Conservation (phyloP, 441 rosid species). For the Euphorbia schlechtendalii region DNA sequence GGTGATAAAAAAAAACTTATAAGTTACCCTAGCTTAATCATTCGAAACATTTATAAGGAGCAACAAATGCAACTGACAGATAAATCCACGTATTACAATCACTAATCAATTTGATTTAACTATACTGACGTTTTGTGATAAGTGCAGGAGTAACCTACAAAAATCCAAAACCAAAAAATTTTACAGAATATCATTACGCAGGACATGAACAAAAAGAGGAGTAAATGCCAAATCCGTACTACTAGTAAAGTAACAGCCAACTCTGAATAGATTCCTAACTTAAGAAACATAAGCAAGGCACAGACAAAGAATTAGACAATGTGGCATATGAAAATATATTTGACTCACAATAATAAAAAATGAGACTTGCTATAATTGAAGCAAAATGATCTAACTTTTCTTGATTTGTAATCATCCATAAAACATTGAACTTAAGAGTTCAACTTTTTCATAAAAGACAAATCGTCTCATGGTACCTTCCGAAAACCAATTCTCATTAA, state of each 20-base stretch:
- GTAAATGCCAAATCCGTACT: neutral
- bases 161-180: no score
- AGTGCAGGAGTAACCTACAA: neutral
- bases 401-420: neutral
- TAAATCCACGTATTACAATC: neutral
- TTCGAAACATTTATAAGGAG: no score
- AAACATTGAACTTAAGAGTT: neutral
- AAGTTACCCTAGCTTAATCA: neutral
- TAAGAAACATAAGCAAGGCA: neutral
- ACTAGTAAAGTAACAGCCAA: neutral
- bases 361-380: no score
- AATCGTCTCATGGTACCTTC: neutral
- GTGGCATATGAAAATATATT: neutral
- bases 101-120: neutral
- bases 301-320: neutral
- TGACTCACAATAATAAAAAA: neutral
- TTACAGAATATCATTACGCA: no score
- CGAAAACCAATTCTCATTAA: neutral
- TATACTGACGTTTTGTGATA: neutral
- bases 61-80: neutral
- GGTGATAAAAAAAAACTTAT: neutral
- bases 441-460: neutral
- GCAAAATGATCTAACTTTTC: no score
- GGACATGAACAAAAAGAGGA: no score
- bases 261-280: neutral